These are phyloP conservation scores for Penicillium oxalicum DNA, from an alignment of 2,329 filamentous ascomycete species.

Conservation along the genomic window DNA sequence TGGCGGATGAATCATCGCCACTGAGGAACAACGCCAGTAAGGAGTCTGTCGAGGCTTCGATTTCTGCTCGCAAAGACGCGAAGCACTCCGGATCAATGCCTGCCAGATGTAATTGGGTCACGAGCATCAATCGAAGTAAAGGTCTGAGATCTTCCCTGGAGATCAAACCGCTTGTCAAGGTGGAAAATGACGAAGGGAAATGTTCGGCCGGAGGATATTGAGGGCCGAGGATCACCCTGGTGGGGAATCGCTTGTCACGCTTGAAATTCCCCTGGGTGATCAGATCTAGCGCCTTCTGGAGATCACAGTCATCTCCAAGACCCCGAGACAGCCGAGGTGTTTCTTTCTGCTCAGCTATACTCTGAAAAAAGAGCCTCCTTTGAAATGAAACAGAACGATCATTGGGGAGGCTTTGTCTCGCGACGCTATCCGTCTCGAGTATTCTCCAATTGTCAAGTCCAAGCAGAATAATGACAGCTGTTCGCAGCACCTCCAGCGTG, in stretches of 20 bases:
- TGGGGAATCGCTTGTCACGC: background rate
- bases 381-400: background rate
- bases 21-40: background rate
- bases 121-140: background rate
- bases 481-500: background rate
- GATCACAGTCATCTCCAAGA: background rate
- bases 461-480: background rate
- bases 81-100: background rate
- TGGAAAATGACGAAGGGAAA: background rate
- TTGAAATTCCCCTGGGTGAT: background rate
- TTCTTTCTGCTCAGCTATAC: background rate
- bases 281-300: background rate
- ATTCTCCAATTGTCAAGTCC: background rate
- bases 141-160: background rate
- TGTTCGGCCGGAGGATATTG: background rate
- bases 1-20: background rate
- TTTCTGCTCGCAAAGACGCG: background rate
- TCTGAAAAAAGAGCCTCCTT: background rate
- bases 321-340: background rate
- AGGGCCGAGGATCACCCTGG: background rate
- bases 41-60: background rate
- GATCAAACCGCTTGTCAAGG: background rate
- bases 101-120: background rate
- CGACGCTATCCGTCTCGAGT: background rate
- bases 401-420: background rate